phyloP scores from a whole-genome alignment of 202 grass and related monocot species.

The Zoysia matrella region DNA sequence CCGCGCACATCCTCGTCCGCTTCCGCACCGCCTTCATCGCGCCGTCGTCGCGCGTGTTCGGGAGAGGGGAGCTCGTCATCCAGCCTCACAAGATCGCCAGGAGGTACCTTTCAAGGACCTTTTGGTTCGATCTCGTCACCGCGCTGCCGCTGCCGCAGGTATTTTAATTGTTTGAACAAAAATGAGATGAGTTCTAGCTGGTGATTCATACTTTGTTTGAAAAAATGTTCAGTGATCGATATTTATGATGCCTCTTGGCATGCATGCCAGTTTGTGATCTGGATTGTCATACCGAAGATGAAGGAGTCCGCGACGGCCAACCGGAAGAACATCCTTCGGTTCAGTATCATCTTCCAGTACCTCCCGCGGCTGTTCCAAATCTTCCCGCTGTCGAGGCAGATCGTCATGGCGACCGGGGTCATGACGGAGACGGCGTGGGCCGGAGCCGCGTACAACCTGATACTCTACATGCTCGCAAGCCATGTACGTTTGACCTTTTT shows the following conservation, averaged over 20 bases:
- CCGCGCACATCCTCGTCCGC: conserved; percentile 74
- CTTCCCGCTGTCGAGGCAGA: conserved; percentile 79
- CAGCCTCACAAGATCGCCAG: conserved; percentile 73
- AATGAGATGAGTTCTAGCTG: not conserved
- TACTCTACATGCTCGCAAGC: conserved; percentile 99
- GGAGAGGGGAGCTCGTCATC: conserved; percentile 85
- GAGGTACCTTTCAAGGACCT: conserved; percentile 64
- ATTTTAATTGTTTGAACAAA: not conserved
- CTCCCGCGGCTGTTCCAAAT: conserved; percentile 87
- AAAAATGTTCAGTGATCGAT: not conserved
- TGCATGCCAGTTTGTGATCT: conserved; percentile 71
- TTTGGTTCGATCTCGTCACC: conserved; percentile 80
- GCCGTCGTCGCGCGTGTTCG: conserved; percentile 89
- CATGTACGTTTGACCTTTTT: conserved; percentile 53
- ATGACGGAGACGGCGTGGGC: conserved; percentile 95
- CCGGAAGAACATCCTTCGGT: conserved; percentile 70
- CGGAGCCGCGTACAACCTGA: conserved; percentile 91
- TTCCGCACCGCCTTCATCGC: conserved; percentile 91
- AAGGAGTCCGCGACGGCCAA: conserved; percentile 56
- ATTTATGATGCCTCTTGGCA: not conserved
- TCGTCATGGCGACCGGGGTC: conserved; percentile 78
- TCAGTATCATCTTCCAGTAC: conserved; percentile 92
- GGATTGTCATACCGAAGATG: conserved; percentile 68
- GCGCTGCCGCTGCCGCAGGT: conserved; percentile 91
- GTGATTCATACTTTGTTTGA: not conserved